Base-by-base conservation (phyloP, 1,284 basidiomycete genomes). In the Mycosarcoma mackinlayi region DNA sequence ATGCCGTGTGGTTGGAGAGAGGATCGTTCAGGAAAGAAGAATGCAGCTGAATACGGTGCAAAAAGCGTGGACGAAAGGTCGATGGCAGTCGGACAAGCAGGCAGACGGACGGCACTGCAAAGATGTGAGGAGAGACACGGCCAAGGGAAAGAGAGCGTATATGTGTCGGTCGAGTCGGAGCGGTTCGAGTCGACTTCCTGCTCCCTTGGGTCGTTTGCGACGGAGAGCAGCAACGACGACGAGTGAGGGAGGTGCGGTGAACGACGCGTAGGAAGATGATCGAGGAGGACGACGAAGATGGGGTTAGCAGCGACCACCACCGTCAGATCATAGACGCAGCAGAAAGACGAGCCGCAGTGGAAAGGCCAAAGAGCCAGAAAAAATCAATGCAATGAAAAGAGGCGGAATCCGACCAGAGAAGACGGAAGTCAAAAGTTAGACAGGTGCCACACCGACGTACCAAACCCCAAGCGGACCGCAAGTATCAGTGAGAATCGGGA, bases 181-280 rank as follows among this genome's bases (percentile, higher is more conserved):
- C n/a, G 35, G 24, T 16, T 27, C n/a, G 23, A 21, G 14, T 41
- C 10, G 34, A 35, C n/a, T 35, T 13, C 31, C 49, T 53, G 48
- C 39, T 48, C 50, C 45, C 44, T n/a, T 53, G 38, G 30, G 53
- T 38, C 50, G 45, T 60, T 35, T 34, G 50, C 57, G 38, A 33
- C n/a, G 2, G 45, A 30, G 25, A 49, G 39, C 57, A 48, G 57
- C 31, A 30, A 60, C 44, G 49, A 52, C 42, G 35, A 21, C 21
- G 30, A 31, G 34, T 13, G 31, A 4, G 42, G 34, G 31, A 25
- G 37, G 48, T 44, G 49, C n/a, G n/a, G n/a, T n/a, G n/a, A n/a
- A n/a, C n/a, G n/a, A 33, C n/a, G 37, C 30, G 27, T 40, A 16
- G 24, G 40, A 11, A 34, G 24, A 33, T n/a, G 24, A 19, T 25